Evolutionary conservation across 2,329 filamentous ascomycete genomes (phyloP).

Genomic region (Xylaria digitata): DNA sequence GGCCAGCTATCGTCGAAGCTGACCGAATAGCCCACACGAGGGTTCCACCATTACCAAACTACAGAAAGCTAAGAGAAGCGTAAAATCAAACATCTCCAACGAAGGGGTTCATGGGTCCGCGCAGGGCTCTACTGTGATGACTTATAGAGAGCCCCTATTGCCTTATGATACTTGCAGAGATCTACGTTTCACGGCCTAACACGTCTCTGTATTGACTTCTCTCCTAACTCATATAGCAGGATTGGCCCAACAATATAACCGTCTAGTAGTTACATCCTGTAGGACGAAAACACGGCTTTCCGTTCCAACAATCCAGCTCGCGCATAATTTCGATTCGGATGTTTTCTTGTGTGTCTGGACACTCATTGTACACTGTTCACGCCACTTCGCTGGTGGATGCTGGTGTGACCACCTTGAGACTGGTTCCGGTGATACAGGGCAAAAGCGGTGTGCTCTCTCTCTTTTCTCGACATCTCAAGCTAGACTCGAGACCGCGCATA

Average conservation of each 20-base stretch:
- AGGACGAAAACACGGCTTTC: slow-evolving; percentile 18
- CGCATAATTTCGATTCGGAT: slow-evolving; percentile 12
- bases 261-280: not conserved
- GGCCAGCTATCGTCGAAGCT: not conserved
- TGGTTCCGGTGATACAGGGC: slow-evolving; percentile 23
- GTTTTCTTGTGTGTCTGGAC: slow-evolving; percentile 8
- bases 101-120: not conserved
- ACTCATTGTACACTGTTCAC: slow-evolving; percentile 3
- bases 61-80: not conserved
- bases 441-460: slow-evolving; percentile 27
- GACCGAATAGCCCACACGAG: not conserved
- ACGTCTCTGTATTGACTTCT: not conserved
- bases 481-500: not conserved
- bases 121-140: not conserved
- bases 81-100: not conserved
- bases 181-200: not conserved
- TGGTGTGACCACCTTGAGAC: slow-evolving; percentile 22
- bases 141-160: not conserved
- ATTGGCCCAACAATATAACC: not conserved
- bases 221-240: not conserved
- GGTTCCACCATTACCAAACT: not conserved
- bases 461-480: slow-evolving; percentile 9
- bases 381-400: slow-evolving; percentile 4
- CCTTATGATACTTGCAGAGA: not conserved
- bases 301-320: slow-evolving; percentile 11